Evolutionary conservation across 2,329 filamentous ascomycete genomes (phyloP).

Genomic region (Hirsutella thompsonii): DNA sequence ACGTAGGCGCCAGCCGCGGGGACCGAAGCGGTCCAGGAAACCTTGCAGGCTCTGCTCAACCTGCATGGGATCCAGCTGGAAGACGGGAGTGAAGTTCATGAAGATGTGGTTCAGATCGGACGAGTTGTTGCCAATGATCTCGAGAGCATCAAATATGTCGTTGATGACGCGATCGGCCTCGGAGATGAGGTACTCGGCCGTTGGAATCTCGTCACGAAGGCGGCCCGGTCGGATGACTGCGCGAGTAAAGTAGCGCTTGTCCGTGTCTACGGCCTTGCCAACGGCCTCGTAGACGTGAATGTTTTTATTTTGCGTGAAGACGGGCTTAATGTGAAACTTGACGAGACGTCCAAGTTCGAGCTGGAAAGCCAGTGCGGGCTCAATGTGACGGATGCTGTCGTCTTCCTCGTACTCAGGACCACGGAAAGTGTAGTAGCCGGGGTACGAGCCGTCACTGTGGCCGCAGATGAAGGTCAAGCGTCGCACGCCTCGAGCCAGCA

Average conservation of each 20-base stretch:
- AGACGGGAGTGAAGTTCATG: constrained; percentile 97
- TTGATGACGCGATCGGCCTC: constrained; percentile 95
- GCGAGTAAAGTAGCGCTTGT: constrained; percentile 97
- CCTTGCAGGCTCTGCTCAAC: constrained; percentile 88
- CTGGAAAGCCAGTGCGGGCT: constrained; percentile 96
- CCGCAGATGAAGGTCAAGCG: constrained; percentile 95
- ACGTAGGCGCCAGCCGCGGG: constrained; percentile 89
- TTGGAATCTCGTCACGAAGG: constrained; percentile 92
- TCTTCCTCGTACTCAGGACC: constrained; percentile 84
- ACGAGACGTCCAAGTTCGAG: constrained; percentile 86
- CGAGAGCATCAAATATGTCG: constrained; percentile 91
- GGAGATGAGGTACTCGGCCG: constrained; percentile 95
- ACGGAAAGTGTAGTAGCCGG: constrained; percentile 97
- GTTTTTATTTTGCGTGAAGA: constrained; percentile 98
- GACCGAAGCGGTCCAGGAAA: constrained; percentile 93
- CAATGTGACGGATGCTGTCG: constrained; percentile 89
- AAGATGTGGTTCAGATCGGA: constrained; percentile 99
- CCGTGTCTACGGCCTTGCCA: constrained; percentile 86
- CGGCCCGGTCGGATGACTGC: constrained; percentile 89
- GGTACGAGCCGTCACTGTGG: constrained; percentile 85
- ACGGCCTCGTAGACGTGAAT: constrained; percentile 97
- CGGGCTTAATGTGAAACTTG: constrained; percentile 96
- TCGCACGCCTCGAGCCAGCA: constrained; percentile 69
- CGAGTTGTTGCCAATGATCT: constrained; percentile 98
- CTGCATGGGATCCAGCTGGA: constrained; percentile 79